Base-by-base conservation (phyloP, 1,284 basidiomycete species). In the Stygiomarasmius scandens region DNA sequence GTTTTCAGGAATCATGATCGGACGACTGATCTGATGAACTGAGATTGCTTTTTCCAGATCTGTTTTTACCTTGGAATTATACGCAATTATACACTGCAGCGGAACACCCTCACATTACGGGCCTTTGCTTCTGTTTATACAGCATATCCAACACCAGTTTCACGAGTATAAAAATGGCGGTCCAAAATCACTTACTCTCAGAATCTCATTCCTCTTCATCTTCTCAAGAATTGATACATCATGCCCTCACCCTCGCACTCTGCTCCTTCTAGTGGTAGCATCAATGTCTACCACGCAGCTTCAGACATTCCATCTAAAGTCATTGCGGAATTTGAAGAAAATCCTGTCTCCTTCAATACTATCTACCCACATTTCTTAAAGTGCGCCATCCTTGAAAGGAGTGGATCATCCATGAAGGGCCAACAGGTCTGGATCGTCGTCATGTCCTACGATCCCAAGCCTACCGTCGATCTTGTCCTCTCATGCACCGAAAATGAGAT, bases 401-500 rank as follows among this genome's bases (percentile, higher is more conserved):
- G 5, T 23, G 50, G 34, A 1, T 10, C 3, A 3, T 12, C n/a
- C 32, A 49, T 51, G 8, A 2, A 38, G 9, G 45, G 46, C 12
- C 60, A 63, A 9, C 73, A 83, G 50, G 58, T 79, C 2, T 90
- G 86, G 86, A 76, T 89, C 22, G 71, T 78, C 49, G 72, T 66
- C n/a, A 71, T 67, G 12, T 50, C 49, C 12, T 38, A 54, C 12
- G 34, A 16, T 22, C 27, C 51, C 32, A 57, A 36, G 8, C 56
- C 62, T 3, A 51, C 58, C 8, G 68, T 87, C 51, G 78, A 83
- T 27, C 81, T 88, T 59, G 71, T 90, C 5, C 71, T 89, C 1
- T 80, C 86, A 6, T 82, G 82, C 64, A 85, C 84, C 0, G 69
- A 77, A 32, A 82, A 81, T 0, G 65, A 69, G 12, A 71, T 86